Conservation (phyloP, 1,284 basidiomycete species). For the Cryptococcus amylolentus region DNA sequence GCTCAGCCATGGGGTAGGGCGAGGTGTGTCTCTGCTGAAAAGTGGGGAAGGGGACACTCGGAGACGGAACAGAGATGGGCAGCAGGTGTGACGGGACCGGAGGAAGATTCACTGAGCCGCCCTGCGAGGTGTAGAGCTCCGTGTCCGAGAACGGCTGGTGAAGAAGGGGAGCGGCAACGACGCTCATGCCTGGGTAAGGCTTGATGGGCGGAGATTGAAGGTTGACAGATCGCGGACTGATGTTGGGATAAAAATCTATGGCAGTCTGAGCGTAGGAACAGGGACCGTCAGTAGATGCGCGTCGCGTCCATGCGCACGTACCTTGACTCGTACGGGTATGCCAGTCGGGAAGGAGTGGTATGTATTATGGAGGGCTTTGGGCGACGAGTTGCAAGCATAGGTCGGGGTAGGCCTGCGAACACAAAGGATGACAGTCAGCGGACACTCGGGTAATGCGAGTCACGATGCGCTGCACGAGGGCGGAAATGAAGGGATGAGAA, state of each 20-base stretch:
- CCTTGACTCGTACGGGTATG: no score
- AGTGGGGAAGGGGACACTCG: conserved; percentile 10
- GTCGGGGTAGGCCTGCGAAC: no score
- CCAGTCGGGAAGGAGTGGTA: no score
- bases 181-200: conserved; percentile 3
- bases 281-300: background rate
- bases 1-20: conserved; percentile 15
- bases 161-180: conserved; percentile 11
- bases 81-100: conserved; percentile 5
- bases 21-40: conserved; percentile 23
- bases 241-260: background rate
- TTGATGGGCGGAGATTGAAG: background rate
- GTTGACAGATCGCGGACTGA: no score
- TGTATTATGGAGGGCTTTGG: no score
- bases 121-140: conserved; percentile 12
- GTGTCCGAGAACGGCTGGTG: conserved; percentile 13
- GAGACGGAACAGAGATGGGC: conserved; percentile 2
- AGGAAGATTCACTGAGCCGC: conserved; percentile 14
- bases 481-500: background rate
- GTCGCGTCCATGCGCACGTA: no score
- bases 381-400: no score
- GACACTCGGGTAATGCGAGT: background rate
- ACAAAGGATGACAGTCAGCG: background rate
- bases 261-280: background rate
- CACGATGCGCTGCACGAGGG: background rate